Conservation (phyloP, 768 basidiomycete species). For the Suillus luteus region DNA sequence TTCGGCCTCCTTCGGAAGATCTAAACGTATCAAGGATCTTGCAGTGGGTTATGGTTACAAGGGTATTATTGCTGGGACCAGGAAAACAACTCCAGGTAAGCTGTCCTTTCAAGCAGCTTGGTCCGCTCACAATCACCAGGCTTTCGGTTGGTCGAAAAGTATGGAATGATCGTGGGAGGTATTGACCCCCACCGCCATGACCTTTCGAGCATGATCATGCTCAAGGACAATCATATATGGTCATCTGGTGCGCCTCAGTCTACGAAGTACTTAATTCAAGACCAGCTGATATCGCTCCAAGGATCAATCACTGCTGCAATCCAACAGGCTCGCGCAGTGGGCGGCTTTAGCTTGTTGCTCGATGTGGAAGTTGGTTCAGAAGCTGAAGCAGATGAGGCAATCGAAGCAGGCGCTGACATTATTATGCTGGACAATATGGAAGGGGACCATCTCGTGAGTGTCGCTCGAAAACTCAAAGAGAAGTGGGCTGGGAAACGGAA, state of each 20-base stretch:
- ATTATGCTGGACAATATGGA: constrained; percentile 96
- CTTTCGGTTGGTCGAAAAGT: constrained; percentile 96
- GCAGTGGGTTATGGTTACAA: constrained; percentile 78
- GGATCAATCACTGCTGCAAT: constrained; percentile 93
- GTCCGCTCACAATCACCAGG: constrained; percentile 45
- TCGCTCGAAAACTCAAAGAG: constrained; percentile 71
- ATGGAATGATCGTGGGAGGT: constrained; percentile 97
- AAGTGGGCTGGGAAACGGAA: constrained; percentile 81
- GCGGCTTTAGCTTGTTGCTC: constrained; percentile 88
- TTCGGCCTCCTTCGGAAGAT: constrained; percentile 49
- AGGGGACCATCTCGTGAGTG: constrained; percentile 66
- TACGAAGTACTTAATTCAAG: not conserved
- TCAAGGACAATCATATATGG: constrained; percentile 99
- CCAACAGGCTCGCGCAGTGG: constrained; percentile 80
- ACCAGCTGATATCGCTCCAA: constrained; percentile 27
- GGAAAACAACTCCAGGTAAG: constrained; percentile 92
- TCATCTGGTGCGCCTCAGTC: constrained; percentile 65
- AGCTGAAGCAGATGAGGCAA: constrained; percentile 95
- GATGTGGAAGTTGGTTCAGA: constrained; percentile 93
- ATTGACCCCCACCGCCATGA: constrained; percentile 95
- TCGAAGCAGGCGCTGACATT: constrained; percentile 92
- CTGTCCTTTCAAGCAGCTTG: not conserved
- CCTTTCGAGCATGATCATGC: constrained; percentile 99
- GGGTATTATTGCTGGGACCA: constrained; percentile 90
- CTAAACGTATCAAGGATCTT: constrained; percentile 76